These are phyloP conservation scores for Penicillium janthinellum DNA, from an alignment of 2,329 filamentous ascomycete species.

Conservation along the genomic window DNA sequence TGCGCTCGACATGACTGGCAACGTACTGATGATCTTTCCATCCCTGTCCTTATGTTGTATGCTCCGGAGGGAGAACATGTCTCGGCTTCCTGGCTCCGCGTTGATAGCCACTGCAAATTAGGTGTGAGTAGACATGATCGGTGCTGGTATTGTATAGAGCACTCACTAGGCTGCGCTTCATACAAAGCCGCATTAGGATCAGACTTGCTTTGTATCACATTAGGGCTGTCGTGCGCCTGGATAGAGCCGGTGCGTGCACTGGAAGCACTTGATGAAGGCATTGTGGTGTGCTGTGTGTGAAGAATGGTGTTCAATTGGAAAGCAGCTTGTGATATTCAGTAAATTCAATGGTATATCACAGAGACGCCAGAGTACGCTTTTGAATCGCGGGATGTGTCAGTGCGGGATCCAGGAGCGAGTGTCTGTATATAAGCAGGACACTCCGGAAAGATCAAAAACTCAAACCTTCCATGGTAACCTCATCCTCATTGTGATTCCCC, in stretches of 20 bases:
- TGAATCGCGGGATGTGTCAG: not conserved
- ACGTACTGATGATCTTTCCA: constrained; percentile 75
- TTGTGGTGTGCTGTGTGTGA: constrained; percentile 10
- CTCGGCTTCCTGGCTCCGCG: constrained; percentile 14
- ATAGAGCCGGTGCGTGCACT: constrained; percentile 29
- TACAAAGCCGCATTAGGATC: constrained; percentile 82
- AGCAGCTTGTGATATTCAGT: not conserved
- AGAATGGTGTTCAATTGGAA: not conserved
- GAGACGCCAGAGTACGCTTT: not conserved
- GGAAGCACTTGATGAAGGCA: constrained; percentile 25
- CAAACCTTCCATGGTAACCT: constrained; percentile 5
- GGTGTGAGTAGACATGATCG: constrained; percentile 8
- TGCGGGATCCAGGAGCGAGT: not conserved
- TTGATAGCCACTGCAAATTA: constrained; percentile 26
- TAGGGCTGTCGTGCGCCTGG: constrained; percentile 26
- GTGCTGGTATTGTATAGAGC: not conserved
- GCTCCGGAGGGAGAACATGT: constrained; percentile 67
- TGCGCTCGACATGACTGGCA: too few species aligned
- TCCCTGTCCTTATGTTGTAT: constrained; percentile 75
- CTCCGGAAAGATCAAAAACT: not conserved
- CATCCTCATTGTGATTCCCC: not conserved
- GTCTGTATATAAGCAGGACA: constrained; percentile 11
- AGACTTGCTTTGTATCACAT: constrained; percentile 69
- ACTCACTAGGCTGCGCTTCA: constrained; percentile 81
- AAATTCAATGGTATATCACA: not conserved